Percentiles rank a stretch among this genome's conserved stretches.
These are phyloP conservation scores for Ophiostoma australiae DNA, from an alignment of 2,329 filamentous ascomycete genomes.

Conservation along the genomic window DNA sequence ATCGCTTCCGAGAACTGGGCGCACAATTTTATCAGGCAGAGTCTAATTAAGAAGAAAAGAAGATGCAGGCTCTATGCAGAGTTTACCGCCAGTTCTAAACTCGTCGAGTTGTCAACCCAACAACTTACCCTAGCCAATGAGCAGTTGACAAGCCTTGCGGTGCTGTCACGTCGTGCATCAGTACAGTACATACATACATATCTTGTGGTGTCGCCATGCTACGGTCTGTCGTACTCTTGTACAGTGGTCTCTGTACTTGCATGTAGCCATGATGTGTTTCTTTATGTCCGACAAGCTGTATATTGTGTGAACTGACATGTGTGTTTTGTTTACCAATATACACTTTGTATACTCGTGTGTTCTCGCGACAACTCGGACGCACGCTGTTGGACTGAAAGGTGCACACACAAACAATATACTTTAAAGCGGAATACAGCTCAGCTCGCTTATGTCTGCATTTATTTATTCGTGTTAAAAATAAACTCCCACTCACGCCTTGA, in stretches of 20 bases:
- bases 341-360: too few relatives aligned
- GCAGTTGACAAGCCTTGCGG: conserved; percentile 4
- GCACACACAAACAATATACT: neutral
- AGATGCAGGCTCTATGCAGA: neutral
- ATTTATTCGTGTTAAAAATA: too few relatives aligned
- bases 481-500: too few relatives aligned
- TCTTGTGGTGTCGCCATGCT: neutral
- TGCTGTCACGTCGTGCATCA: conserved; percentile 3
- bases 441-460: neutral
- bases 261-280: neutral
- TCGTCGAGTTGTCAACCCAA: conserved; percentile 18
- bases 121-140: neutral
- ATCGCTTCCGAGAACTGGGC: too few relatives aligned
- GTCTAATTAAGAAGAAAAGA: neutral
- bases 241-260: neutral
- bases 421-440: neutral
- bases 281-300: neutral
- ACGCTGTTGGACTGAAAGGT: too few relatives aligned
- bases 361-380: too few relatives aligned
- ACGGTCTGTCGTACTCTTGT: neutral
- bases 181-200: neutral
- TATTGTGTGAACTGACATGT: neutral
- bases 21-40: too few relatives aligned
- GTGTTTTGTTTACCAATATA: neutral
- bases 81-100: conserved; percentile 20